Conservation (phyloP, 192 early-diverging fungal genomes). For the Mortierella alpina region DNA sequence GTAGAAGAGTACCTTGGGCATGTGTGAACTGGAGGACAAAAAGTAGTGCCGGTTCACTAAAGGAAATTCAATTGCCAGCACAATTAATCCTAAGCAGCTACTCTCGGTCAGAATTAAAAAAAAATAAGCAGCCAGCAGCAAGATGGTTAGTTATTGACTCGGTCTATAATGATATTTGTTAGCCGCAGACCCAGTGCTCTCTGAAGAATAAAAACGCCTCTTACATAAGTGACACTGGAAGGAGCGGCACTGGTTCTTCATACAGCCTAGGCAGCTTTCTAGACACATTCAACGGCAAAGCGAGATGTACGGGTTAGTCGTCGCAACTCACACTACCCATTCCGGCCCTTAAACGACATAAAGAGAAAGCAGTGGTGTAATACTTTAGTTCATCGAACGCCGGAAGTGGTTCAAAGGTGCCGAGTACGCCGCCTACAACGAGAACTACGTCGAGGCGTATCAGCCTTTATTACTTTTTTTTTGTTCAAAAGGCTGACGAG, state of each 20-base stretch:
- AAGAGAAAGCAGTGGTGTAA: too few relatives aligned
- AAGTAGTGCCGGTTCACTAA: conserved; percentile 11
- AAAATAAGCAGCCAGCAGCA: background rate
- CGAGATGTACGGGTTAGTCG: too few relatives aligned
- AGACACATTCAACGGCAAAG: background rate
- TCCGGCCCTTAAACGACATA: too few relatives aligned
- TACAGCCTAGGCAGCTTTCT: conserved; percentile 19
- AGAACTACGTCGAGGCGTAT: background rate
- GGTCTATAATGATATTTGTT: background rate
- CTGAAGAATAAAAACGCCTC: background rate
- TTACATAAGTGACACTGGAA: conserved; percentile 23
- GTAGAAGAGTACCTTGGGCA: conserved; percentile 20
- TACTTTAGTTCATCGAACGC: conserved; percentile 20
- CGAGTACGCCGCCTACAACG: conserved; percentile 16
- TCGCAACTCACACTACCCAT: too few relatives aligned
- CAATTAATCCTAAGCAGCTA: conserved; percentile 11
- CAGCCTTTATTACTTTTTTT: background rate
- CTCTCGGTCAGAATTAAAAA: background rate
- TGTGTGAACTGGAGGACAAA: conserved; percentile 3
- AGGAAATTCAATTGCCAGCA: conserved; percentile 21
- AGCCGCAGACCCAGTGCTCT: background rate
- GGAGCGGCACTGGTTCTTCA: conserved; percentile 9
- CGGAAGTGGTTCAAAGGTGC: conserved; percentile 19
- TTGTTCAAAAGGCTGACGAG: too few relatives aligned
- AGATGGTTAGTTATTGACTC: background rate